Evolutionary conservation across 2,329 filamentous ascomycete species (phyloP), one percentile per base, ranked within the genome.

Genomic region (Pyrenochaeta sp.): DNA sequence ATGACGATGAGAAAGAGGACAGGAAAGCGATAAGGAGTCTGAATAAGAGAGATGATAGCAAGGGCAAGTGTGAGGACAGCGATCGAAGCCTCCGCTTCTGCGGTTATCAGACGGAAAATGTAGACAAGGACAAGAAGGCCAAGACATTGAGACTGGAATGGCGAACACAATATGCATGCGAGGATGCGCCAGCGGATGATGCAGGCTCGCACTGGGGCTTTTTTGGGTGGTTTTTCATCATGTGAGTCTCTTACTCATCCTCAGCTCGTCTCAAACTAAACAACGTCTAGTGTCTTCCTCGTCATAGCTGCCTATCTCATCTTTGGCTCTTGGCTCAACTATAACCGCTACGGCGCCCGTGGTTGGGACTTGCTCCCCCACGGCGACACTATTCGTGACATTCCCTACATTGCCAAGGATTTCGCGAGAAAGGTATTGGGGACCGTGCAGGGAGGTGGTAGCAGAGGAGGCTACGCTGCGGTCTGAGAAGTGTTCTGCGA

Each of bases 261-360:
- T 13, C 34, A 10, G 13, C 5, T 30, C 20, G 13, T 13, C 35
- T 32, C 7, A n/a, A 35, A 44, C 40, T 55, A 61, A 48, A 61
- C 39, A 20, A 0, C 7, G 7, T 13, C 21, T 55, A 96, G 92
- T 58, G 75, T 87, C 47, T 99, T 99, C 81, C 81, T 97, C 51
- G 83, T 83, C 31, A 87, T 85, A 27, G 90, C 94, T 2, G 77
- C 92, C 17, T 99, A 97, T 75, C 86, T 99, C 55, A 96, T 97
- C 70, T 97, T 97, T 67, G 92, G 93, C 54, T 96, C 92, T 14
- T 99, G 94, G 94, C 85, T 97, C 70, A 97, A 97, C 78, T 97
- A 97, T 81, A 96, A 91, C 77, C 89, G 92, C 51, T 96, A 96
- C 72, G 93, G 93, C 34, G 92, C 93, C 38, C 83, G 93, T 30